phyloP scores from a whole-genome alignment of 2,329 filamentous ascomycete species.

The Talaromyces sp. region DNA sequence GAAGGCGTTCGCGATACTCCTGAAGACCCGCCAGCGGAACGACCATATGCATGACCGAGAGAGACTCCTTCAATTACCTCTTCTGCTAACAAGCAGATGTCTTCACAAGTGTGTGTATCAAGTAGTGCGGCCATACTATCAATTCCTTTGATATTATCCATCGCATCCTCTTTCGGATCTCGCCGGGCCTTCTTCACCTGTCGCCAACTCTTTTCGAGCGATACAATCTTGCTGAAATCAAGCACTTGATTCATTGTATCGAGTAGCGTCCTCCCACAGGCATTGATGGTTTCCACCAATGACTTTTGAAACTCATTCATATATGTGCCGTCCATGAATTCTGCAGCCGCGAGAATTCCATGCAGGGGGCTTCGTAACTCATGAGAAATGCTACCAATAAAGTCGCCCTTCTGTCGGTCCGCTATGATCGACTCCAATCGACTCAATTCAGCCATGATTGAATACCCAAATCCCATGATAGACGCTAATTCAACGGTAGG shows the following conservation, averaged over 20 bases:
- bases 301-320: constrained; percentile 41
- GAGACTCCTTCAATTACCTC: constrained; percentile 56
- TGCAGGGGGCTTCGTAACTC: constrained; percentile 44
- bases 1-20: constrained; percentile 5
- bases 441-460: constrained; percentile 43
- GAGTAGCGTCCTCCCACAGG: constrained; percentile 41
- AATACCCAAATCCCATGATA: constrained; percentile 41
- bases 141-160: constrained; percentile 23
- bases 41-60: constrained; percentile 46
- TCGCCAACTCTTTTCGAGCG: constrained; percentile 36
- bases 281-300: constrained; percentile 40
- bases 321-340: constrained; percentile 39
- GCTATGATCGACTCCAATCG: constrained; percentile 43
- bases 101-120: constrained; percentile 36
- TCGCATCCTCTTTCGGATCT: constrained; percentile 23
- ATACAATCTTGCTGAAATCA: constrained; percentile 53
- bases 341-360: constrained; percentile 42
- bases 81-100: constrained; percentile 49
- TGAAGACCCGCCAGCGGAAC: constrained; percentile 20
- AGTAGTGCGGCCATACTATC: constrained; percentile 33
- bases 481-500: constrained; percentile 40
- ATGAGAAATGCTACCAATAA: constrained; percentile 45
- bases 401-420: constrained; percentile 44
- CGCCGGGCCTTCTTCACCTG: constrained; percentile 31
- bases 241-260: constrained; percentile 46